These are phyloP conservation scores for Poterioochromonas sp. DNA, from an alignment of 352 stramenopile genomes.

Conservation along the genomic window DNA sequence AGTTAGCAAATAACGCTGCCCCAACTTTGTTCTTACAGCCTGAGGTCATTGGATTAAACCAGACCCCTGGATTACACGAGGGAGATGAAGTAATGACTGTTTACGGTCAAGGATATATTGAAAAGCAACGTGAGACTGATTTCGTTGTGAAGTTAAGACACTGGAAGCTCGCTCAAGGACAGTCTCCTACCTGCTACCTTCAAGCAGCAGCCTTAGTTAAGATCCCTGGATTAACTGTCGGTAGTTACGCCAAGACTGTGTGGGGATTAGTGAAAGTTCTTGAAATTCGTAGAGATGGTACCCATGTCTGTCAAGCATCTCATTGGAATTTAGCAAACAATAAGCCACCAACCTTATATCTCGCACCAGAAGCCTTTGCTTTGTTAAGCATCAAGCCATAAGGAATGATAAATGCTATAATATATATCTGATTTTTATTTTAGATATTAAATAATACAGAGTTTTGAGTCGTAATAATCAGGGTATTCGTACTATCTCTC, in stretches of 20 bases:
- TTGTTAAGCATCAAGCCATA: conserved; percentile 25
- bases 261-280: conserved; percentile 18
- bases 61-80: not conserved
- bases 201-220: conserved; percentile 12
- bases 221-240: conserved; percentile 8
- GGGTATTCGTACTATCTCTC: too few relatives aligned
- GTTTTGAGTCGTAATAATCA: too few relatives aligned
- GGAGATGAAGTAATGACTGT: conserved; percentile 25
- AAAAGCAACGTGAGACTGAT: not conserved
- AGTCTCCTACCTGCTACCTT: conserved; percentile 27
- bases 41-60: not conserved
- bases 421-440: too few relatives aligned
- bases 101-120: conserved; percentile 28
- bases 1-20: conserved; percentile 22
- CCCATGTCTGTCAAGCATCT: not conserved
- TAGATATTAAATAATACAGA: too few relatives aligned
- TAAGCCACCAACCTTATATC: conserved; percentile 14
- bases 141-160: conserved; percentile 5
- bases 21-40: conserved; percentile 27
- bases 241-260: conserved; percentile 13
- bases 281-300: conserved; percentile 29
- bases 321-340: conserved; percentile 30
- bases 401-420: too few relatives aligned
- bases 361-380: conserved; percentile 15
- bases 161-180: conserved; percentile 26